Evolutionary conservation across 2,329 filamentous ascomycete species (phyloP), one percentile per base, ranked within the genome.

Genomic region (Trichoderma koningii): DNA sequence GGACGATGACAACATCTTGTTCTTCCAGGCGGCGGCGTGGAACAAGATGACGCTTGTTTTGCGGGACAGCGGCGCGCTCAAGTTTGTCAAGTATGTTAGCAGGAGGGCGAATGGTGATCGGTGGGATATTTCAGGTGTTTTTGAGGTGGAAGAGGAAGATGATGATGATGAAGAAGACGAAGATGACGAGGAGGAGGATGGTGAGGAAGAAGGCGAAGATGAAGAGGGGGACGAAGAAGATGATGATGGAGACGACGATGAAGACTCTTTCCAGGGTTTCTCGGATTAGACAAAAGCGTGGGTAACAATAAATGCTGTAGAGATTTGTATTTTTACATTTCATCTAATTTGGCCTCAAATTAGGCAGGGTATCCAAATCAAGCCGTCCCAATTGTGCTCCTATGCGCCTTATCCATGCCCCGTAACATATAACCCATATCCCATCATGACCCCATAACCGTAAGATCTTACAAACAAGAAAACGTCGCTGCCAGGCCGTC

Each of bases 81-180:
- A 92, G 75, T 99, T 99, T 75, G 93, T 98, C 73, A 99, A 98
- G 81, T 99, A 98, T 76, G 90, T 99, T 23, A 96, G 90, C 77
- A 83, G 83, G 66, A 86, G 84, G 57, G 95, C 95, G 7, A 86
- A 86, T 73, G 95, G 95, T 0, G 95, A 98, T 78, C 84, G 95
- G 50, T 98, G 93, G 92, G 95, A 99, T 78, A 83, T 98, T 56
- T 89, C 87, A 53, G 95, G 88, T 0, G 87, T 87, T 41, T 92
- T 91, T 75, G 91, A 89, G 26, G 89, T 97, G 38, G 84, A 84
- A 68, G 84, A 86, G 66, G 75, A 80, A 44, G 83, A 76, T 1
- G 79, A 77, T 0, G 76, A 77, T 0, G 75, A 75, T 1, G 76
- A 73, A 1, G 76, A 74, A 3, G 75, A 73, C 1, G 75, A 73